Base-by-base conservation (phyloP, 2,329 filamentous ascomycete genomes). In the Setomelanomma holmii region DNA sequence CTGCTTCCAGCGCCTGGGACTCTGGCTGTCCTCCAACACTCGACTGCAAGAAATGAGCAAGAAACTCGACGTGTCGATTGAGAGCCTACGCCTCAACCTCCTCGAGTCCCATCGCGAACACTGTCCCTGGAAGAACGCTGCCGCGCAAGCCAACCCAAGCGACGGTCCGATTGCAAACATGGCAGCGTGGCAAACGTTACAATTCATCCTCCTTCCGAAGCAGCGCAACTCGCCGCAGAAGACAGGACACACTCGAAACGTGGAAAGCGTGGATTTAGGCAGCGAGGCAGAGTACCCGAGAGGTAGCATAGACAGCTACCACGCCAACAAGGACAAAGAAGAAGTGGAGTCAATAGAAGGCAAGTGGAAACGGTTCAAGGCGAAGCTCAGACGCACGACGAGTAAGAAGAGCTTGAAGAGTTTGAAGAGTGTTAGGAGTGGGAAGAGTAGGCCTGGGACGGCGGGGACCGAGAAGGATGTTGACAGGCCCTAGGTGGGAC, bases 1-100 rank as follows among this genome's bases (percentile, higher is more conserved):
- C 17, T 99, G 95, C 71, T 89, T 96, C 67, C 87, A 95, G 53
- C 86, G 93, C 1, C 80, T 98, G 0, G 95, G 95, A 0, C 81
- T 99, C 2, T 99, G 95, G 95, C 89, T 99, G 80, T 98, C 96
- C 73, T 60, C 62, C 0, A 63, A 65, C 34, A 49, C 63, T 5
- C 65, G 67, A 6, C 49, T 73, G n/a, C 63, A 66, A 34, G 66
- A 72, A 35, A 74, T 72, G 66, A 68, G 64, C 55, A 50, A 60
- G 42, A 75, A 71, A 23, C 66, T 74, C 8, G 51, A 64, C 12
- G 62, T 71, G 0, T 61, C 70, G 3, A 55, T 72, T 6, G 62
- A 63, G 24, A 57, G 57, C 3, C 64, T 76, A 1, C 64, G 67
- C 1, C 68, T 76, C 35, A 72, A 76, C 24, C 61, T 75, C 5